phyloP scores from a whole-genome alignment of 1,284 basidiomycete genomes.

The Sphaerobolus stellatus region DNA sequence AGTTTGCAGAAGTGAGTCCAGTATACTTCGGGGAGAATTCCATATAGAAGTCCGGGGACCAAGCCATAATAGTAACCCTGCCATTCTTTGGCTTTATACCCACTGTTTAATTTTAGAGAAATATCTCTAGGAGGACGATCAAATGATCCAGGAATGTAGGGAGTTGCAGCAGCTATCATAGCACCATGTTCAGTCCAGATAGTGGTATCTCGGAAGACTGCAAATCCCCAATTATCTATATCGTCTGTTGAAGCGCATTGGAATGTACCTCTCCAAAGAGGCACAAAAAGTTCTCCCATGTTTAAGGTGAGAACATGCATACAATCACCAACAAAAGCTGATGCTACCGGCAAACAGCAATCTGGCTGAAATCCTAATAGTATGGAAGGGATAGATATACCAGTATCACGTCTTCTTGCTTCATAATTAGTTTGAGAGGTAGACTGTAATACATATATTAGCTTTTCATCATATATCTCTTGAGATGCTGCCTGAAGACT shows the following conservation, averaged over 20 bases:
- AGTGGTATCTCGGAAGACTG: slow-evolving; percentile 23
- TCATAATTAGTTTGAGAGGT: slow-evolving; percentile 24
- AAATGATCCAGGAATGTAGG: slow-evolving; percentile 32
- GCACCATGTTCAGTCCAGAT: slow-evolving; percentile 38
- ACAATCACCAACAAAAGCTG: slow-evolving; percentile 30
- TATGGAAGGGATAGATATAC: slow-evolving; percentile 37
- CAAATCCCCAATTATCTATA: slow-evolving; percentile 35
- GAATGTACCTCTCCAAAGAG: slow-evolving; percentile 32
- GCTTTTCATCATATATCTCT: slow-evolving; percentile 19
- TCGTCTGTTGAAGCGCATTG: slow-evolving; percentile 27
- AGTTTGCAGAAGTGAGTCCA: slow-evolving; percentile 18
- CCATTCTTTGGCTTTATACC: slow-evolving; percentile 42
- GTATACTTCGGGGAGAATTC: slow-evolving; percentile 30
- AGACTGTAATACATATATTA: slow-evolving; percentile 16
- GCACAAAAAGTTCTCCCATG: slow-evolving; percentile 29
- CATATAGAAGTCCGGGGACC: slow-evolving; percentile 34
- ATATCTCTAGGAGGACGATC: slow-evolving; percentile 37
- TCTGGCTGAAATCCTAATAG: slow-evolving; percentile 25
- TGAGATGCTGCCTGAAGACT: slow-evolving; percentile 5
- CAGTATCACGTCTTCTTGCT: slow-evolving; percentile 26
- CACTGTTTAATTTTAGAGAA: slow-evolving; percentile 37
- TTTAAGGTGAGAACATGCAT: slow-evolving; percentile 37
- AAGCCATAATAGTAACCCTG: slow-evolving; percentile 37
- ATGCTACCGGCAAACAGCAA: slow-evolving; percentile 26
- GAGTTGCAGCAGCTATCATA: slow-evolving; percentile 25